Conservation (phyloP, 495 filamentous ascomycete species). For the Monascus purpureus region DNA sequence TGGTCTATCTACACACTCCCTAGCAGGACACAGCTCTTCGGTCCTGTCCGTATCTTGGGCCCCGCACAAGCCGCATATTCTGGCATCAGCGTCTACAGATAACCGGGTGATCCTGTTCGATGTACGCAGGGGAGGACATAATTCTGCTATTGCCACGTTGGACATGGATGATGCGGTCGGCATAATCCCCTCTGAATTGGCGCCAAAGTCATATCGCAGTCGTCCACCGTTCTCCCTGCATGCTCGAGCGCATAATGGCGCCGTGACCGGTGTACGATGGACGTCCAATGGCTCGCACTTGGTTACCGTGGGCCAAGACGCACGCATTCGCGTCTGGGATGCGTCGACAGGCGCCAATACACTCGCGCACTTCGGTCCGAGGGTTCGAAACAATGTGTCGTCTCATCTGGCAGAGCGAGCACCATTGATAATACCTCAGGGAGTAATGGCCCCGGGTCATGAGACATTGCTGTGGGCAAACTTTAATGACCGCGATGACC, state of each 20-base stretch:
- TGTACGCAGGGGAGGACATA: conserved; percentile 51
- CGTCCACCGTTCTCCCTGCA: conserved; percentile 33
- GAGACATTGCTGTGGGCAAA: conserved; percentile 66
- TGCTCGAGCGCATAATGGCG: conserved; percentile 53
- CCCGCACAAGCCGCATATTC: conserved; percentile 58
- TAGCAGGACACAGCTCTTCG: conserved; percentile 59
- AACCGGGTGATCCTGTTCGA: conserved; percentile 76
- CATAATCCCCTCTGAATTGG: conserved; percentile 16
- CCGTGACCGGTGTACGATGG: conserved; percentile 76
- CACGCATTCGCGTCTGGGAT: conserved; percentile 75
- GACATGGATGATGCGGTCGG: conserved; percentile 74
- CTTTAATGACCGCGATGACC: conserved; percentile 44
- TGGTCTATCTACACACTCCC: conserved; percentile 59
- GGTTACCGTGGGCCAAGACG: conserved; percentile 67
- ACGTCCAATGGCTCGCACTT: conserved; percentile 61
- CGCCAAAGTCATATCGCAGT: conserved; percentile 14
- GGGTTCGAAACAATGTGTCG: conserved; percentile 47
- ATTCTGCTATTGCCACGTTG: conserved; percentile 51
- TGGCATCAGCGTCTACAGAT: conserved; percentile 66
- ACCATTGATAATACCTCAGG: conserved; percentile 45
- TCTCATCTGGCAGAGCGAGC: conserved; percentile 45
- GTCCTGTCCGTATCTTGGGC: conserved; percentile 69
- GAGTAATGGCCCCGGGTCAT: conserved; percentile 32
- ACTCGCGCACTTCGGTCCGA: conserved; percentile 67
- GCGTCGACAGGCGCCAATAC: conserved; percentile 66